Base-by-base conservation (phyloP, 208 protist species). In the Angomonas ambiguus region DNA sequence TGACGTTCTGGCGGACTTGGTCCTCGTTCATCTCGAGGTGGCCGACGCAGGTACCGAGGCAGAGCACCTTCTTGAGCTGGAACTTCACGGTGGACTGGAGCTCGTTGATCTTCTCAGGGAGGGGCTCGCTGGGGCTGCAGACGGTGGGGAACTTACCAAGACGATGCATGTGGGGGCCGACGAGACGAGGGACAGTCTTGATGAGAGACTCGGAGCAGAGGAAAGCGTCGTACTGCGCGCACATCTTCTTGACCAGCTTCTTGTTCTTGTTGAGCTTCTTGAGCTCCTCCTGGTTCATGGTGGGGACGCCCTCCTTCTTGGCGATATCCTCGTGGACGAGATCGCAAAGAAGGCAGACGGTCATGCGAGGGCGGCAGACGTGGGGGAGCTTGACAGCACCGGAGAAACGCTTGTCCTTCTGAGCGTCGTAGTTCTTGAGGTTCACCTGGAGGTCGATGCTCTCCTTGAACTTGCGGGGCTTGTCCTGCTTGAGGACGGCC, bases 261-360 rank as follows among this genome's bases (percentile, higher is more conserved):
- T 99, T 99, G 88, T 99, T 98, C 92, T 99, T 99, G 91, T 99
- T 99, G 61, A 99, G 85, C 83, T 98, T 98, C 89, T 99, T 99
- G 28, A 99, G 88, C 62, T 98, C 96, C 64, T 99, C 98, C 66
- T 98, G 87, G 77, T 82, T 95, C 89, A 98, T 97, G 63, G 98
- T 92, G 59, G 89, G 88, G 34, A 96, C 64, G 76, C 92, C 87
- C 11, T 78, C 67, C 67, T 93, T 94, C 75, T 96, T 92, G 79
- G 97, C 97, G 58, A 97, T 67, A 67, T 99, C 98, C 80, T 89
- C 91, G 80, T 99, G 97, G 38, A 77, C 68, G 32, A 95, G 94
- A 80, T 99, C 97, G 84, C 88, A 98, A 55, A 99, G 80, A 60
- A 99, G 82, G 88, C 98, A 99, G 51, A 99, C 89, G 16, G 79